Evolutionary conservation across 139 green algal species (phyloP), one percentile per base, ranked within the genome.

Genomic region (Penium margaritaceum): DNA sequence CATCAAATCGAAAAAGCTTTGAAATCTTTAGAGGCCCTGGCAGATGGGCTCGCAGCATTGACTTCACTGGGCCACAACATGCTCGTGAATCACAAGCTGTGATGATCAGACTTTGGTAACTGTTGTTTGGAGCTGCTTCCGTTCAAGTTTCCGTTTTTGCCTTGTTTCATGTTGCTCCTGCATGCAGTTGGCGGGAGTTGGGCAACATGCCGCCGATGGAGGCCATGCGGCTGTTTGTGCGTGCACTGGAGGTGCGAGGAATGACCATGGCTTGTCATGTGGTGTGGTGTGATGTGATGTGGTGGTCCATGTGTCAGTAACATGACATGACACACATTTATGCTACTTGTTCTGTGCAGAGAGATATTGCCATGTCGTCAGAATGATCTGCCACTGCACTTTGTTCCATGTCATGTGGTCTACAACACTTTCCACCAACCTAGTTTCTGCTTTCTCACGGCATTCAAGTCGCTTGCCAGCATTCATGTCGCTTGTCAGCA

Each of bases 161-260:
- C 41, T 51, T 51, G 9, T 51, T 51, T 51, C 9, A n/a, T n/a
- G n/a, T n/a, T n/a, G n/a, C n/a, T n/a, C 12, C 41, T 51, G 41
- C 41, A 51, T 12, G 9, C 15, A 60, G 29, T 39, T 63, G 55
- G 29, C n/a, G 24, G 3, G 29, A 36, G 55, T 30, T 36, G 55
- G 90, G 88, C 1, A 82, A 89, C 51, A 95, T 97, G 89, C 47
- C 81, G 2, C 55, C 74, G 2, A 83, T 91, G 36, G 92, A 97
- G 76, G 92, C 92, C 2, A 97, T 97, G 92, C 80, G 91, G 1
- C 86, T 96, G 29, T 97, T 91, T 47, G 91, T 97, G 1, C 83
- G 85, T n/a, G 87, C 88, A 0, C 63, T 97, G 14, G 92, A 97
- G 27, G 88, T 80, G 29, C 60, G 62, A 71, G 15, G 57, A 12